Base-by-base conservation (phyloP, 345 rosid species). In the Euclidium syriacum region DNA sequence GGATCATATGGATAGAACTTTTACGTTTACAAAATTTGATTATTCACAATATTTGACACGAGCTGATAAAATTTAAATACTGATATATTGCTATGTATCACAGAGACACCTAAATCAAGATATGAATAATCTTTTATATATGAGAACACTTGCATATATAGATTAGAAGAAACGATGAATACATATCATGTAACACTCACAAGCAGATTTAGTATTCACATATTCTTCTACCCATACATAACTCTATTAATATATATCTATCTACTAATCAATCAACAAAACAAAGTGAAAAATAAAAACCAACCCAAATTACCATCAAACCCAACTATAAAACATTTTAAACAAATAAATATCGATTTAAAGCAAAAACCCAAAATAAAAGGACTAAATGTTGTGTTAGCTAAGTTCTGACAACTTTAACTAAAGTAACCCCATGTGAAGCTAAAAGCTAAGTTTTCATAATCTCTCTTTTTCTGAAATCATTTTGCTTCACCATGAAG, bases 401-500 rank as follows among this genome's bases (percentile, higher is more conserved):
- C 65, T 58, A 71, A 62, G 66, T 29, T 71, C 75, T 64, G 75
- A 64, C 75, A 71, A 51, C 75, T 71, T 71, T 64, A 64, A 64
- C 75, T 57, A 71, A 64, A 64, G 71, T 71, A n/a, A 64, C 5
- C 65, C 71, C 71, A 72, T 72, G 75, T 57, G 60, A 72, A 46
- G 57, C 50, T 51, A 50, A 64, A 52, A 71, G 48, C 71, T 71
- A 64, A 34, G n/a, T n/a, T 15, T 64, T 64, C 71, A 57, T 58
- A 19, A 64, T 70, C 70, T 63, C 52, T n/a, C 49, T 64, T 71
- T 64, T 64, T n/a, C n/a, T n/a, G 16, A 11, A 49, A 63, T 64
- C 60, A 64, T 57, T 50, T 64, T 72, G 71, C 75, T 72, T 72
- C 75, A 72, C 75, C 75, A 72, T 20, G 75, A 72, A 42, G 75